A percentile compares a stretch with the other conserved stretches of the same genome.
These are phyloP conservation scores for Aciculoconidium aculeatum DNA, from an alignment of 805 yeast species.

Conservation along the genomic window DNA sequence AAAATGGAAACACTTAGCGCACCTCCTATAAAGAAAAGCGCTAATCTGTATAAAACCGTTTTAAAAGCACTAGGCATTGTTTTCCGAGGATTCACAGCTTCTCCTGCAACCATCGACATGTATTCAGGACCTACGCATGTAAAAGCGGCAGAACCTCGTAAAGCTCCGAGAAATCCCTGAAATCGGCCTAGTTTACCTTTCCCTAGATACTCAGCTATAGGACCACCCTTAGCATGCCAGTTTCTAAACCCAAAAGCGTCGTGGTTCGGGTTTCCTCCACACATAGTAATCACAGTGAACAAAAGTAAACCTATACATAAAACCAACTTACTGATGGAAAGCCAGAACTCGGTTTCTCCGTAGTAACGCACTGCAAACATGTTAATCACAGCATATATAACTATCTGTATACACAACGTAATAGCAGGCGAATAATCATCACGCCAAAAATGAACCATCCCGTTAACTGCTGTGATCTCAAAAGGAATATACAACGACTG, in stretches of 20 bases:
- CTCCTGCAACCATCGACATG: conserved; percentile 81
- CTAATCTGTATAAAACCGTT: conserved; percentile 64
- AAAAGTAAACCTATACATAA: conserved; percentile 70
- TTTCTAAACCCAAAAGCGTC: conserved; percentile 47
- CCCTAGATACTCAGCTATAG: conserved; percentile 36
- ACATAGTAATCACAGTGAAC: conserved; percentile 76
- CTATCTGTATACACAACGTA: conserved; percentile 59
- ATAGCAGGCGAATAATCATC: conserved; percentile 70
- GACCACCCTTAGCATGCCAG: conserved; percentile 40
- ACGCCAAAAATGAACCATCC: conserved; percentile 77
- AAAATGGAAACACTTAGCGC: conserved; percentile 75
- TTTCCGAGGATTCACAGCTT: conserved; percentile 63
- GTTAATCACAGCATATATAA: conserved; percentile 57
- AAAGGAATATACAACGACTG: conserved; percentile 48
- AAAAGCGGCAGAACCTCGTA: conserved; percentile 60
- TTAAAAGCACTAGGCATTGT: conserved; percentile 75
- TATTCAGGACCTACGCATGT: conserved; percentile 87
- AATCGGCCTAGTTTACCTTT: conserved; percentile 64
- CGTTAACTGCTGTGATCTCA: conserved; percentile 75
- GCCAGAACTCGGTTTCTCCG: conserved; percentile 81
- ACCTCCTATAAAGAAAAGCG: conserved; percentile 66
- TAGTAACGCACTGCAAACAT: conserved; percentile 67
- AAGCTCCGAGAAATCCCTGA: conserved; percentile 65
- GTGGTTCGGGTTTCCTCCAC: conserved; percentile 77
- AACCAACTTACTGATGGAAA: conserved; percentile 54